Conservation (phyloP, 2,329 filamentous ascomycete species). For the Elsinoe perseae region DNA sequence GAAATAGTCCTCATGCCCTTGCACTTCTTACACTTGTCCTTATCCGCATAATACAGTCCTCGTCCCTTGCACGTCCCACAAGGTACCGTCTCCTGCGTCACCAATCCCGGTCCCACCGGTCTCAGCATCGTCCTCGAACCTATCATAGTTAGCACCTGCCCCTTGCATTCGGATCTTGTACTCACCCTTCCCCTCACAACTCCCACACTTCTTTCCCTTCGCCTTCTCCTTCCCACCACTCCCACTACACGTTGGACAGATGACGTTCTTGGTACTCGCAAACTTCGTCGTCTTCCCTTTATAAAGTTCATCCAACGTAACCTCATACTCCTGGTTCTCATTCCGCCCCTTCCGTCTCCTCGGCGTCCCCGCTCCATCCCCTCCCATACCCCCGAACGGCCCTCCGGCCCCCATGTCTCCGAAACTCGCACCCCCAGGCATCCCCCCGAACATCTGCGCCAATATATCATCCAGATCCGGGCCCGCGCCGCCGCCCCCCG, state of each 20-base stretch:
- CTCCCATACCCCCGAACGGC: constrained; percentile 30
- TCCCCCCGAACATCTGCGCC: constrained; percentile 76
- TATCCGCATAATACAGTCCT: constrained; percentile 86
- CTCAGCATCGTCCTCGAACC: constrained; percentile 67
- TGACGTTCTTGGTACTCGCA: constrained; percentile 84
- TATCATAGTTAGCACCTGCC: constrained; percentile 23
- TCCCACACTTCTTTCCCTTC: constrained; percentile 72
- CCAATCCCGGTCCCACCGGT: constrained; percentile 77
- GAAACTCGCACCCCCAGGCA: constrained; percentile 39
- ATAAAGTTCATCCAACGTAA: constrained; percentile 89
- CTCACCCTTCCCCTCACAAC: constrained; percentile 69
- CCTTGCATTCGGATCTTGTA: neutral
- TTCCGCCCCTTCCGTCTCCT: constrained; percentile 63
- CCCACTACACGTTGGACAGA: constrained; percentile 82
- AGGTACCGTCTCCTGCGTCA: constrained; percentile 68
- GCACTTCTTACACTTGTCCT: constrained; percentile 98
- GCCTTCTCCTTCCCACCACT: constrained; percentile 86
- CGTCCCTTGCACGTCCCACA: constrained; percentile 79
- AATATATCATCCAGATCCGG: constrained; percentile 88
- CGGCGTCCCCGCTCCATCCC: constrained; percentile 25
- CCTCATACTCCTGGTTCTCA: constrained; percentile 85
- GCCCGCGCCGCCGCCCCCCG: constrained; percentile 56
- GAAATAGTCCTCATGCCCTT: constrained; percentile 82
- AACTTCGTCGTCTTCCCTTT: constrained; percentile 98
- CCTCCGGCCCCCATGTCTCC: constrained; percentile 53